These are phyloP conservation scores for Agaricus blazei DNA, from an alignment of 768 basidiomycete genomes.

Conservation along the genomic window DNA sequence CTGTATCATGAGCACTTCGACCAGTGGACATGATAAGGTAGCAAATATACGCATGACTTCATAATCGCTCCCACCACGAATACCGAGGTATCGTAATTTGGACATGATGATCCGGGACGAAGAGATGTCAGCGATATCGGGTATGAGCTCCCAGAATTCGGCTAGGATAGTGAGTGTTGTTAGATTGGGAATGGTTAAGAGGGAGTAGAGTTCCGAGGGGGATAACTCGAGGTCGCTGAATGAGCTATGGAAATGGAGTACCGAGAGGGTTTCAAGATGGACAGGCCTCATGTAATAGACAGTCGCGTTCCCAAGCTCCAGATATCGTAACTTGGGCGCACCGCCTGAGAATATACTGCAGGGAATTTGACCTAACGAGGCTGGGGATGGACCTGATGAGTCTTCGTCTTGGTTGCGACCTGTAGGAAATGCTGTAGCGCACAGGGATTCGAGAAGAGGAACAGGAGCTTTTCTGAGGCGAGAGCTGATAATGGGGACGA, in stretches of 20 bases:
- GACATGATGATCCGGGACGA: slow-evolving; percentile 4
- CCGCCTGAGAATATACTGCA: slow-evolving; percentile 6
- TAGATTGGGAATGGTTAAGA: slow-evolving; percentile 7
- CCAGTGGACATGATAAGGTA: slow-evolving; percentile 1
- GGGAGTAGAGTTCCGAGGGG: slow-evolving; percentile 1
- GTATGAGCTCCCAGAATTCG: slow-evolving; percentile 11
- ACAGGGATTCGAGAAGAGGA: slow-evolving; percentile 3
- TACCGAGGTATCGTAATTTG: slow-evolving; percentile 6
- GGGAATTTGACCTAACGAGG: slow-evolving; percentile 1
- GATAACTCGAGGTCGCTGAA: slow-evolving; percentile 10
- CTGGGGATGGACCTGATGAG: slow-evolving; percentile 7
- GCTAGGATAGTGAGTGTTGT: slow-evolving; percentile 9
- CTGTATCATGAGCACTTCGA: slow-evolving; percentile 8
- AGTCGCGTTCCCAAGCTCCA: slow-evolving; percentile 5
- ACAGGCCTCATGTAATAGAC: slow-evolving; percentile 10
- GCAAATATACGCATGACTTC: slow-evolving; percentile 9
- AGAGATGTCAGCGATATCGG: slow-evolving; percentile 6
- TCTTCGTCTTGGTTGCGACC: slow-evolving; percentile 7
- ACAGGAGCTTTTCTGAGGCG: slow-evolving; percentile 5
- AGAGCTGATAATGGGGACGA: slow-evolving; percentile 5
- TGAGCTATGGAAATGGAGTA: slow-evolving; percentile 3
- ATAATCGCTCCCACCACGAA: slow-evolving; percentile 7
- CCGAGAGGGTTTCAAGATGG: slow-evolving; percentile 7
- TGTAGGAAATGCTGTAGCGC: slow-evolving; percentile 2
- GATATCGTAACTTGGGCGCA: neutral